phyloP scores from a whole-genome alignment of 257 asterid species.

The Henckelia pumila region DNA sequence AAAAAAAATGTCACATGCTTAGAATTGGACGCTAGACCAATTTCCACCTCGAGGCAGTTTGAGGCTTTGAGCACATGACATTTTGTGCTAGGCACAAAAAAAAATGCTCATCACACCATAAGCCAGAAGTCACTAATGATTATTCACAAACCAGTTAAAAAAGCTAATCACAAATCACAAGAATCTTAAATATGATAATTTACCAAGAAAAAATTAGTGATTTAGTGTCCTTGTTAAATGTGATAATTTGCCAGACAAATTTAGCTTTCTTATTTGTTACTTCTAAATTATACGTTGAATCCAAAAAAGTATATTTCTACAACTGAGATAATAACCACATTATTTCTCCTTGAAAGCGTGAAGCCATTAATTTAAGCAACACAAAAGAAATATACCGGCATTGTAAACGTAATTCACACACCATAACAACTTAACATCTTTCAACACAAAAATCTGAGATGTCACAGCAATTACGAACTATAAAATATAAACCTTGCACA shows the following conservation, averaged over 20 bases:
- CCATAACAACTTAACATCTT: background rate
- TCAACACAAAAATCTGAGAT: constrained; percentile 1
- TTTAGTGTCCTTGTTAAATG: background rate
- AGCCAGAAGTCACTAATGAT: background rate
- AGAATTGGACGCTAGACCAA: background rate
- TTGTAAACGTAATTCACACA: background rate
- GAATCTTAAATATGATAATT: background rate
- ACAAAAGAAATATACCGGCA: background rate
- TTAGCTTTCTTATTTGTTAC: background rate
- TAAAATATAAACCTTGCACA: constrained; percentile 7
- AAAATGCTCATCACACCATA: background rate
- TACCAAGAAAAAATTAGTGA: background rate
- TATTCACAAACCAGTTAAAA: background rate
- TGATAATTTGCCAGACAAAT: background rate
- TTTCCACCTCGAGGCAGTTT: background rate
- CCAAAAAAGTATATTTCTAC: too few species aligned
- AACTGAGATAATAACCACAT: background rate
- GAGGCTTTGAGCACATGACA: background rate
- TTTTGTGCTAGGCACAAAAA: background rate
- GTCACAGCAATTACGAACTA: constrained; percentile 13
- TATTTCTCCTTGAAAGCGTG: background rate
- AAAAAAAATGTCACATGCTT: background rate
- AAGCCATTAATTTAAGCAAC: background rate
- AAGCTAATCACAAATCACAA: background rate
- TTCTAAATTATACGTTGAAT: constrained; percentile 4